Percentiles rank a stretch among this genome's conserved stretches.
phyloP scores from a whole-genome alignment of 208 protist species.

The Porcisia hertigi region DNA sequence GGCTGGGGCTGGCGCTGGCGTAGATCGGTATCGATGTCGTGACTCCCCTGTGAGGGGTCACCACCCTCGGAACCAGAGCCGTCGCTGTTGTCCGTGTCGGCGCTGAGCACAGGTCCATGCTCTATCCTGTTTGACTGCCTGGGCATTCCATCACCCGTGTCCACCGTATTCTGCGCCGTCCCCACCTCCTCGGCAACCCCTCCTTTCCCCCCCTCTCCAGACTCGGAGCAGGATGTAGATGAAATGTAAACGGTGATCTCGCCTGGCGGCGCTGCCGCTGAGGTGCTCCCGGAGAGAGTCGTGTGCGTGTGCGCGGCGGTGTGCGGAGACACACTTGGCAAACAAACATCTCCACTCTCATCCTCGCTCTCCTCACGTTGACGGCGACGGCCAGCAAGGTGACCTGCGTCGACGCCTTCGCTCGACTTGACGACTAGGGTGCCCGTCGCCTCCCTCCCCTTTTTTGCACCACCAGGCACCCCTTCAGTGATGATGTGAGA shows the following conservation, averaged over 20 bases:
- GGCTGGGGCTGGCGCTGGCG: neutral
- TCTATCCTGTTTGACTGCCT: neutral
- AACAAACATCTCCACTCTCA: neutral
- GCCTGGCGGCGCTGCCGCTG: neutral
- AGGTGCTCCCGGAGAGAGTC: neutral
- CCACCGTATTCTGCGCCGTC: neutral
- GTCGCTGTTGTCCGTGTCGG: neutral
- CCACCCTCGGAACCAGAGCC: constrained; percentile 31
- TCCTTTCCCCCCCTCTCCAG: neutral
- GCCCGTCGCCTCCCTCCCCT: neutral
- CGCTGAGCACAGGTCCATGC: neutral
- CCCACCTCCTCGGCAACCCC: neutral
- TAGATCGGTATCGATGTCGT: neutral
- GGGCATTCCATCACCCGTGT: neutral
- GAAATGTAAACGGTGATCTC: constrained; percentile 1
- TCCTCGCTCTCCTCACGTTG: constrained; percentile 6
- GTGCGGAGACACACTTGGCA: neutral
- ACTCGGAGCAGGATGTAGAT: constrained; percentile 6
- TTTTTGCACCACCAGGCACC: neutral
- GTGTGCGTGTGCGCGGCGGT: neutral
- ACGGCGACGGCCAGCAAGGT: constrained; percentile 17
- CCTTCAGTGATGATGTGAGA: neutral
- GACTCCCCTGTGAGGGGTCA: constrained; percentile 7
- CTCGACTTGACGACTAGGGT: neutral
- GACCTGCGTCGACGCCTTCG: neutral